A percentile compares a stretch with the other conserved stretches of the same genome.
phyloP scores from a whole-genome alignment of 2,329 filamentous ascomycete species.

The Nigrospora oryzae region DNA sequence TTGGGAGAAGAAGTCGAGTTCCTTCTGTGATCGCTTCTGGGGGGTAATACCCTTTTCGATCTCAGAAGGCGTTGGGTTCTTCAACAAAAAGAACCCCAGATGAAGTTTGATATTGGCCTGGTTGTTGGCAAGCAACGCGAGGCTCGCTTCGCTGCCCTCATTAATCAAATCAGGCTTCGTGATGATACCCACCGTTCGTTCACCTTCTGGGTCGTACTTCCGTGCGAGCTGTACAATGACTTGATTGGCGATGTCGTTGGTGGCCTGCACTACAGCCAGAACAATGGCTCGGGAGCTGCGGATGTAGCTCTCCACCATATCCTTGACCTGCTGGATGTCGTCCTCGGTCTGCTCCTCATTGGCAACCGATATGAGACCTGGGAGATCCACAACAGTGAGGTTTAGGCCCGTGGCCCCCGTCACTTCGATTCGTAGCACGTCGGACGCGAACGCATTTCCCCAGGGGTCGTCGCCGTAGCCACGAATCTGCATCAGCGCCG shows the following conservation, averaged over 20 bases:
- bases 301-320: conserved; percentile 32
- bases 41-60: conserved; percentile 23
- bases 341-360: conserved; percentile 21
- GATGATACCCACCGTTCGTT: conserved; percentile 32
- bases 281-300: conserved; percentile 31
- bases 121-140: conserved; percentile 17
- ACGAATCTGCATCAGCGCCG: conserved; percentile 8
- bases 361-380: conserved; percentile 30
- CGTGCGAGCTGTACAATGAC: conserved; percentile 20
- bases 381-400: conserved; percentile 39
- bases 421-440: conserved; percentile 17
- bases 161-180: conserved; percentile 31
- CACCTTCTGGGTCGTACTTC: conserved; percentile 20
- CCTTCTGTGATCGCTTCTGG: conserved; percentile 21
- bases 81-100: conserved; percentile 22
- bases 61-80: conserved; percentile 24
- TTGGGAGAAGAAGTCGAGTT: conserved; percentile 31
- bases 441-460: conserved; percentile 10
- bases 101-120: conserved; percentile 33
- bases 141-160: conserved; percentile 9
- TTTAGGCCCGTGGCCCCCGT: conserved; percentile 16
- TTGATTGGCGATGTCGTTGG: conserved; percentile 29
- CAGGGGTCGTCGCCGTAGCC: background rate
- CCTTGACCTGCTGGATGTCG: conserved; percentile 23
- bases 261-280: conserved; percentile 32